phyloP scores from a whole-genome alignment of 371 early-diverging fungal genomes.

The Thermomucor indicae-seudaticae region DNA sequence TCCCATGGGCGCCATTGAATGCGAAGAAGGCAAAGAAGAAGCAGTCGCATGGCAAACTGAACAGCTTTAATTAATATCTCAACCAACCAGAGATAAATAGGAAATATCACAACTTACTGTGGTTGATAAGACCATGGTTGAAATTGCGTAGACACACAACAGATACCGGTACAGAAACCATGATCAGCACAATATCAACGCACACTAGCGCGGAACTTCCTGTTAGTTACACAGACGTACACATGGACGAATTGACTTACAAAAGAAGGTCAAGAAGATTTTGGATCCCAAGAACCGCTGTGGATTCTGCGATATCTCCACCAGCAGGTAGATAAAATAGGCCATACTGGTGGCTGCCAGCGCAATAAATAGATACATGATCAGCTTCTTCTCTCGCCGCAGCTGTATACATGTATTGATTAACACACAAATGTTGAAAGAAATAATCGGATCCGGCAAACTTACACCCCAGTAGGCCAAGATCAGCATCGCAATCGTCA shows the following conservation, averaged over 20 bases:
- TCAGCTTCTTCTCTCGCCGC: constrained; percentile 45
- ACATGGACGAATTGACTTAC: constrained; percentile 13
- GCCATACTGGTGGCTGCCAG: constrained; percentile 52
- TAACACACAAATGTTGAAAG: too few species aligned
- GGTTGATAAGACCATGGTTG: constrained; percentile 22
- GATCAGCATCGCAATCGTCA: constrained; percentile 64
- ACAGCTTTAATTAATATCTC: background rate
- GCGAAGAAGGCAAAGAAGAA: constrained; percentile 5
- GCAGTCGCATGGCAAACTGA: constrained; percentile 19
- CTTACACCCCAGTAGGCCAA: constrained; percentile 75
- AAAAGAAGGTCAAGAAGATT: constrained; percentile 71
- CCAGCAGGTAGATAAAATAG: constrained; percentile 71
- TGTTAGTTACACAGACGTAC: background rate
- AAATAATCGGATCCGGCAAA: constrained; percentile 15
- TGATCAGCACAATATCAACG: constrained; percentile 27
- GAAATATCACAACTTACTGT: constrained; percentile 17
- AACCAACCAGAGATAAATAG: background rate
- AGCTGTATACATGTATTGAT: constrained; percentile 5
- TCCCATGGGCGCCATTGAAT: constrained; percentile 19
- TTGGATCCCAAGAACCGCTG: constrained; percentile 50
- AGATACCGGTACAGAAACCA: constrained; percentile 28
- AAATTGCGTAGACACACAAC: constrained; percentile 24
- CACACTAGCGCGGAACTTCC: constrained; percentile 13
- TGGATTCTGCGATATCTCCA: constrained; percentile 58
- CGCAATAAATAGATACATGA: constrained; percentile 55